Base-by-base conservation (phyloP, 2,329 filamentous ascomycete species). In the Colletotrichum horii region DNA sequence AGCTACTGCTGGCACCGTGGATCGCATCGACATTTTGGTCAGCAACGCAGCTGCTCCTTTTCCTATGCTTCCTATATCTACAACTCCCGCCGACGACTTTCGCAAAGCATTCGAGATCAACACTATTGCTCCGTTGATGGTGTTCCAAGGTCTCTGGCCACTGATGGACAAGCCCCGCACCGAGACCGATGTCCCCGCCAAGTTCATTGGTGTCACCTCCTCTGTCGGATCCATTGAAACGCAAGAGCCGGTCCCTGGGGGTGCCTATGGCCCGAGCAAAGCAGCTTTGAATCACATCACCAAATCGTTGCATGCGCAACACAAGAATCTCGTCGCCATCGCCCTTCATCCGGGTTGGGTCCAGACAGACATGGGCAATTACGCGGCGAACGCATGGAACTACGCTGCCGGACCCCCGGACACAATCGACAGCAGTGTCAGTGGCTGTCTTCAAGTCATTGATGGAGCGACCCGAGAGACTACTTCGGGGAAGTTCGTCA, bases 11-110 rank as follows among this genome's bases (percentile, higher is more conserved):
- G 78, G 84, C 6, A 78, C 81, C 15, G 71, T 89, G 77, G 77
- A 78, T 16, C 80, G 83, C 22, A 80, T 91, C n/a, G 89, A 91
- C 60, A 80, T 89, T 8, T 83, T 91, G 5, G 85, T 91, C 76
- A 87, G 87, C 73, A 91, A 91, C 75, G 89, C 89, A 0, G 89
- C 85, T 4, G 84, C 87, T 24, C 79, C 78, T 16, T 79, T 80
- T 12, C 78, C 80, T 52, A 83, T 82, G 74, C 80, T 78, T 2
- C 77, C 80, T 2, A 81, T 84, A 0, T 66, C 78, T 12, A 78
- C 81, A 26, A 85, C 67, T 30, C 83, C 79, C 6, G 78, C 79
- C 6, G 78, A 76, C 3, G 84, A 87, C 60, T 76, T 89, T 38
- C 80, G 81, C 8, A 76, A 83, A 2, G 82, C 87, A 9, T 83